Conservation (phyloP, 192 early-diverging fungal genomes). For the Backusella westeae region DNA sequence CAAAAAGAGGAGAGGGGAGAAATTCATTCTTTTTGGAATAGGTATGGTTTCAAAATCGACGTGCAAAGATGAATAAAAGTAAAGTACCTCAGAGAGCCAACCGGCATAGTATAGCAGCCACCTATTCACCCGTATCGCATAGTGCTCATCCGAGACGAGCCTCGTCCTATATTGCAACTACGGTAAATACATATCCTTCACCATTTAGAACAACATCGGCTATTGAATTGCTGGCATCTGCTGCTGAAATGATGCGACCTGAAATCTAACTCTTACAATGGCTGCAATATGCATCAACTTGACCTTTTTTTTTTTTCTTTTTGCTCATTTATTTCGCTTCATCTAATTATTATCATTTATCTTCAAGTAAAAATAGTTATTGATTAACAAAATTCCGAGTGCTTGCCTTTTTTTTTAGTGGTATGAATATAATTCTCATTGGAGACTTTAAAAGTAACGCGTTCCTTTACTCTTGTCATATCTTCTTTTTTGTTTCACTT, state of each 20-base stretch:
- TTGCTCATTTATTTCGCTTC: not conserved
- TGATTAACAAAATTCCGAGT: not conserved
- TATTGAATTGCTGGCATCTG: not conserved
- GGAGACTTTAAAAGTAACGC: constrained; percentile 1
- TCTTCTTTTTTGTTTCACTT: no score
- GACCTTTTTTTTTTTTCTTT: not conserved
- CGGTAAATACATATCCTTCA: not conserved
- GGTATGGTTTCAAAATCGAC: constrained; percentile 86
- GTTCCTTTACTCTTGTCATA: not conserved
- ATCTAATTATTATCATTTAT: not conserved
- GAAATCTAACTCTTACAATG: not conserved
- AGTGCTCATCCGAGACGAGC: not conserved
- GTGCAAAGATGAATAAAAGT: constrained; percentile 71
- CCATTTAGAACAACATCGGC: not conserved
- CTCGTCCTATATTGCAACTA: not conserved
- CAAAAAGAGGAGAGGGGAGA: not conserved
- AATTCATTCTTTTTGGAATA: constrained; percentile 14
- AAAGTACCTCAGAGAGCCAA: not conserved
- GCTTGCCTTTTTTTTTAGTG: not conserved
- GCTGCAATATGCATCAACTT: not conserved
- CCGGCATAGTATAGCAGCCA: not conserved
- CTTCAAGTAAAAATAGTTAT: not conserved
- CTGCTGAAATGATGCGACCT: constrained; percentile 4
- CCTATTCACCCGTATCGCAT: not conserved
- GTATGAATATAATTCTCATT: not conserved